A percentile compares a stretch with the other conserved stretches of the same genome.
These are phyloP conservation scores for Diaporthe sp. DNA, from an alignment of 2,329 filamentous ascomycete genomes.

Conservation along the genomic window DNA sequence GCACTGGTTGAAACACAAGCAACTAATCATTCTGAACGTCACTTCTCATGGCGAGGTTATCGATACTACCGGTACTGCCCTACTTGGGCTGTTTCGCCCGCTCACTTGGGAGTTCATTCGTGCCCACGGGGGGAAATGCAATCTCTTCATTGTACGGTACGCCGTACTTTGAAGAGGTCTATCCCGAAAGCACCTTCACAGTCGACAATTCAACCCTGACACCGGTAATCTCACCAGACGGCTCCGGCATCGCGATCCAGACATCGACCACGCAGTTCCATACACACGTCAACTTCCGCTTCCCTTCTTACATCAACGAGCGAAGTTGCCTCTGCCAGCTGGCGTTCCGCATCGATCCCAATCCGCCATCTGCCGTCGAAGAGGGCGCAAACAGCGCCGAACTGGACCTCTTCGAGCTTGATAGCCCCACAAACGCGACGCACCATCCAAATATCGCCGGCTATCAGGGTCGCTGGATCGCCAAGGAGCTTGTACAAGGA, in stretches of 20 bases:
- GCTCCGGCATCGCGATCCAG: not conserved
- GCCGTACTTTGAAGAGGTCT: not conserved
- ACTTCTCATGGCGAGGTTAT: not conserved
- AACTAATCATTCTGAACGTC: no score
- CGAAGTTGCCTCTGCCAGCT: not conserved
- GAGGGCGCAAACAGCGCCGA: not conserved
- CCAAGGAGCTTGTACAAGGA: not conserved
- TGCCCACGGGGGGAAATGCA: not conserved
- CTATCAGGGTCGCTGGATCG: not conserved
- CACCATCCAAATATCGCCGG: not conserved
- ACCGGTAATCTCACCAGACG: not conserved
- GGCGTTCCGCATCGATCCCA: not conserved
- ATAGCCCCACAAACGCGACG: not conserved
- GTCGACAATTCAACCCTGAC: not conserved
- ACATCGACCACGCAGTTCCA: not conserved
- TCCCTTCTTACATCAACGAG: not conserved
- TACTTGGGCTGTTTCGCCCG: not conserved
- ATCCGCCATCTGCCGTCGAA: accelerated
- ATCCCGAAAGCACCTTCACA: not conserved
- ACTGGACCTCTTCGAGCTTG: not conserved
- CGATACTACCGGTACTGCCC: not conserved
- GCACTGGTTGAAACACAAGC: not conserved
- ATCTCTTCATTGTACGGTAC: not conserved
- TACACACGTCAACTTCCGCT: not conserved
- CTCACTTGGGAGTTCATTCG: not conserved